These are phyloP conservation scores for Hypoxylon sp. DNA, from an alignment of 2,329 filamentous ascomycete genomes.

Conservation along the genomic window DNA sequence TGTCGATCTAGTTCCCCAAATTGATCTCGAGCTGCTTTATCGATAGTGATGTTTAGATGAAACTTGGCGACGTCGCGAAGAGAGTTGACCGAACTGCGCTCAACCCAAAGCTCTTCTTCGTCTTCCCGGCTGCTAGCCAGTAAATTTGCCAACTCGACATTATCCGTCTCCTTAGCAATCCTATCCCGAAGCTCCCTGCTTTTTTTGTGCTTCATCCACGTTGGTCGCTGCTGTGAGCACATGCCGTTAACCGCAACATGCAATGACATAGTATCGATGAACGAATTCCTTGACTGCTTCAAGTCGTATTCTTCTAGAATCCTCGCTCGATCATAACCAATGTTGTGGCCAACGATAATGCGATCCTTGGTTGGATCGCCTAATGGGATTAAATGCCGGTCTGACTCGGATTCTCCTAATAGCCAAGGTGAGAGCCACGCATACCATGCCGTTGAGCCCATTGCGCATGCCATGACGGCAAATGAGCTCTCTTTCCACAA, in stretches of 20 bases:
- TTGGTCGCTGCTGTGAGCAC: constrained; percentile 96
- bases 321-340: constrained; percentile 93
- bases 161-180: constrained; percentile 79
- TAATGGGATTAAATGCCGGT: constrained; percentile 87
- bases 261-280: constrained; percentile 97
- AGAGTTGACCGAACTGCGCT: constrained; percentile 94
- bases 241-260: constrained; percentile 99
- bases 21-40: constrained; percentile 88
- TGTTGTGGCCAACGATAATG: constrained; percentile 92
- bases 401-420: constrained; percentile 81
- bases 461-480: constrained; percentile 97
- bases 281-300: constrained; percentile 85
- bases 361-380: constrained; percentile 81
- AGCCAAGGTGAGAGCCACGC: constrained; percentile 98
- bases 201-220: constrained; percentile 98
- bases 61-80: constrained; percentile 96
- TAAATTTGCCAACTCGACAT: constrained; percentile 78
- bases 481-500: constrained; percentile 95
- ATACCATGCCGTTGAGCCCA: constrained; percentile 93
- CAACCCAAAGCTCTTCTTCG: constrained; percentile 96
- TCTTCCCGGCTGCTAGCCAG: constrained; percentile 81
- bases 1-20: constrained; percentile 86
- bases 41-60: constrained; percentile 90
- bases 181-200: constrained; percentile 86
- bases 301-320: constrained; percentile 91